Evolutionary conservation across 2,329 filamentous ascomycete genomes (phyloP).

Genomic region (Juglanconis sp.): DNA sequence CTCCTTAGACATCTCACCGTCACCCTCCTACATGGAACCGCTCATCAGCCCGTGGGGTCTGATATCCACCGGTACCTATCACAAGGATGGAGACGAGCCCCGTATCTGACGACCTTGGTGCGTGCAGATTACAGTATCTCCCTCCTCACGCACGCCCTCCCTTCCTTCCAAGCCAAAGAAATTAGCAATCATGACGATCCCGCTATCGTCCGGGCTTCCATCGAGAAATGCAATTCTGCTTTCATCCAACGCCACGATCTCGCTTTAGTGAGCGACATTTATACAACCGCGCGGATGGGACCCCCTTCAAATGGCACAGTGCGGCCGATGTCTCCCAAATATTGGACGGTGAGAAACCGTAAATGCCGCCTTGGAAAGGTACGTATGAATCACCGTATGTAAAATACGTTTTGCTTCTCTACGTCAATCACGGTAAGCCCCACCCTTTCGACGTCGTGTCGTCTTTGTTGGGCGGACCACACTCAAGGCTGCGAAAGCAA

Average conservation of each 20-base stretch:
- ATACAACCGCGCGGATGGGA: neutral
- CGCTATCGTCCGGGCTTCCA: neutral
- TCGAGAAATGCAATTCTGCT: slow-evolving; percentile 7
- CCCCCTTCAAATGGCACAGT: neutral
- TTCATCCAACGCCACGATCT: slow-evolving; percentile 13
- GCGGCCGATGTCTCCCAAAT: neutral
- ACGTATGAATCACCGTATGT: neutral
- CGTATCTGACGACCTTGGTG: neutral
- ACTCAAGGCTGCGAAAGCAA: neutral
- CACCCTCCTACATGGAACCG: slow-evolving; percentile 6
- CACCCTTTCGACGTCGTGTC: neutral
- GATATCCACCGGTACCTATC: slow-evolving; percentile 2
- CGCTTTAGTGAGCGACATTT: slow-evolving; percentile 3
- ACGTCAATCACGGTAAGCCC: neutral
- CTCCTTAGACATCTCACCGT: slow-evolving; percentile 4
- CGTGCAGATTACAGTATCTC: neutral
- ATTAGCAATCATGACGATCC: slow-evolving; percentile 4
- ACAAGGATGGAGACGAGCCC: neutral
- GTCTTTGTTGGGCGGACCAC: neutral
- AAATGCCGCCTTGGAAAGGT: neutral
- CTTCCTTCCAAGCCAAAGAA: slow-evolving; percentile 6
- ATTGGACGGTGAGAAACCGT: neutral
- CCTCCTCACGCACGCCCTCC: neutral
- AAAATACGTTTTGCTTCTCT: neutral
- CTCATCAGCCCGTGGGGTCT: slow-evolving; percentile 3